Conservation (phyloP, 2,329 filamentous ascomycete species). For the Aspergillus chevalieri region DNA sequence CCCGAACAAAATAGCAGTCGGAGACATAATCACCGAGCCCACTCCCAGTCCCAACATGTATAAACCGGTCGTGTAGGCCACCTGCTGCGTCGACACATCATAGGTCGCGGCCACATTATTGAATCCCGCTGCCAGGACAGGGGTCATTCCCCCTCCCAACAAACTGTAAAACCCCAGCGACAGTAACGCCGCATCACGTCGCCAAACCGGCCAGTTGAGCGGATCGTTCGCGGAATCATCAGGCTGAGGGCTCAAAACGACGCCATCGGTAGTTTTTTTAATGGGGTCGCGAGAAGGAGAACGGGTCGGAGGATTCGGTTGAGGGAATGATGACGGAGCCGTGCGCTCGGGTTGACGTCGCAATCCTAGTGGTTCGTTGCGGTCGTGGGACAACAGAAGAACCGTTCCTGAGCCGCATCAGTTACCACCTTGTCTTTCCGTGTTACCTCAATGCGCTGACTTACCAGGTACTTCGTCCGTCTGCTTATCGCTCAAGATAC, state of each 20-base stretch:
- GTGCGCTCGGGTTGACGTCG: conserved; percentile 57
- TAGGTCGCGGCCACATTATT: conserved; percentile 66
- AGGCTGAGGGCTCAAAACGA: conserved; percentile 86
- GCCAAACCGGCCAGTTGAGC: conserved; percentile 81
- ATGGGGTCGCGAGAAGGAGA: conserved; percentile 40
- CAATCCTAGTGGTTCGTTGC: conserved; percentile 58
- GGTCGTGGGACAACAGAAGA: conserved; percentile 54
- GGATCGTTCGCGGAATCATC: conserved; percentile 88
- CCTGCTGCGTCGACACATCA: conserved; percentile 60
- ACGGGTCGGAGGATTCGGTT: conserved; percentile 34
- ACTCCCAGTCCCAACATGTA: conserved; percentile 92
- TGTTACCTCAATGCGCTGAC: conserved; percentile 13
- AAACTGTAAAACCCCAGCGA: conserved; percentile 89
- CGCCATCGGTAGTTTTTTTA: conserved; percentile 77
- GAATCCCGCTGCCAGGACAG: conserved; percentile 84
- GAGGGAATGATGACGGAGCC: conserved; percentile 51
- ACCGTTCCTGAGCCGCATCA: conserved; percentile 48
- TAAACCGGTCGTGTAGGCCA: conserved; percentile 81
- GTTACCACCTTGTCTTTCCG: conserved; percentile 1
- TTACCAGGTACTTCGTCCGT: conserved; percentile 84
- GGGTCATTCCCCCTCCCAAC: conserved; percentile 87
- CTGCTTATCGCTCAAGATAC: conserved; percentile 72
- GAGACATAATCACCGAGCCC: conserved; percentile 76
- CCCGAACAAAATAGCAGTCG: conserved; percentile 83
- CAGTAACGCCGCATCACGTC: conserved; percentile 70